Conservation (phyloP, 768 basidiomycete genomes). For the Lepiota venenata region DNA sequence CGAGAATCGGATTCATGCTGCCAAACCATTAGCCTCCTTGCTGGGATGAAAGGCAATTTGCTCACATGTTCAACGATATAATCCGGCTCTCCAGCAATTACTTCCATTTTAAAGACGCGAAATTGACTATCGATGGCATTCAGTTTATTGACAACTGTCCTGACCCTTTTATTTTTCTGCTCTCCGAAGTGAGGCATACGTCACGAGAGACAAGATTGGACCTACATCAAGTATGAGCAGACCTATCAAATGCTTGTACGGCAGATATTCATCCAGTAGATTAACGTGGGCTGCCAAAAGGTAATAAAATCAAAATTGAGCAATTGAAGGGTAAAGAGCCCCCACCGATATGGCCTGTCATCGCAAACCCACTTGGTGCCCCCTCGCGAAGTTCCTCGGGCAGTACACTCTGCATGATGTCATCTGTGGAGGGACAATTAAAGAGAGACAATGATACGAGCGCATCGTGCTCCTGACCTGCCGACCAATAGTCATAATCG, state of each 20-base stretch:
- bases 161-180: constrained; percentile 82
- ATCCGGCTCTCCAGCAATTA: constrained; percentile 87
- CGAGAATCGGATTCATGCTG: constrained; percentile 83
- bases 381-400: constrained; percentile 76
- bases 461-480: constrained; percentile 43
- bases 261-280: constrained; percentile 84
- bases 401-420: constrained; percentile 78
- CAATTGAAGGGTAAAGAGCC: not conserved
- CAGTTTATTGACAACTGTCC: constrained; percentile 95
- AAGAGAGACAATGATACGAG: not conserved
- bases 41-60: constrained; percentile 10
- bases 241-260: constrained; percentile 88
- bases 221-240: constrained; percentile 89
- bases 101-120: constrained; percentile 95
- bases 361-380: constrained; percentile 84
- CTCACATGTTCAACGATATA: constrained; percentile 85
- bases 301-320: not conserved
- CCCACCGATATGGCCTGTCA: constrained; percentile 88
- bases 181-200: not conserved
- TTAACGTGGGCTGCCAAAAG: constrained; percentile 80
- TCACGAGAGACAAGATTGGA: constrained; percentile 1
- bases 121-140: constrained; percentile 83
- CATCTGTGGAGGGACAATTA: constrained; percentile 48
- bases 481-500: constrained; percentile 86
- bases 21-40: constrained; percentile 1